Evolutionary conservation across 1,139 yeast species (phyloP).

Genomic region (Geotrichum cucujoidarum): DNA sequence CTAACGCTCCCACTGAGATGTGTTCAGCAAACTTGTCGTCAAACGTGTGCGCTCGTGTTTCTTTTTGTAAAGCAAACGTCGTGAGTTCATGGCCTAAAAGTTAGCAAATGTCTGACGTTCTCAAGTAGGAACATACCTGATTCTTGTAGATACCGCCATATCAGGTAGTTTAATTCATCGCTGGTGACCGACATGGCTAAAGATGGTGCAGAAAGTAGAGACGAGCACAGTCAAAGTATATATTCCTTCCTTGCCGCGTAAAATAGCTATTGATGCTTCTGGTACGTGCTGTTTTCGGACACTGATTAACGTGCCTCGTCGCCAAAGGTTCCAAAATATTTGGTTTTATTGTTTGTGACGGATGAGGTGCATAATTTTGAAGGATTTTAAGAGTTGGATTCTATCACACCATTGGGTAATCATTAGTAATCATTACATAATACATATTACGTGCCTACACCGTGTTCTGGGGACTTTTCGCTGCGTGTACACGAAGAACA

Average conservation of each 20-base stretch:
- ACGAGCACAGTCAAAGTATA: too few species aligned
- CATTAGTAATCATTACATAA: too few species aligned
- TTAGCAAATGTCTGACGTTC: background rate
- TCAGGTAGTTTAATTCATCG: constrained; percentile 78
- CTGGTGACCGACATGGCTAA: constrained; percentile 70
- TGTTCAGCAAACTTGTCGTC: constrained; percentile 49
- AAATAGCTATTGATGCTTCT: too few species aligned
- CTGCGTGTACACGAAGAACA: too few species aligned
- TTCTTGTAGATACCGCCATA: constrained; percentile 92
- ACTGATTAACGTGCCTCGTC: too few species aligned
- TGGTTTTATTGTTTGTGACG: too few species aligned
- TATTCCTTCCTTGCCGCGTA: too few species aligned
- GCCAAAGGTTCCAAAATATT: too few species aligned
- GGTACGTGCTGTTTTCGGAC: too few species aligned
- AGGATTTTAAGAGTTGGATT: too few species aligned
- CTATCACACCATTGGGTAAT: too few species aligned
- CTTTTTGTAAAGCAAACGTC: constrained; percentile 78
- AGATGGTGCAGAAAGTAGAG: background rate
- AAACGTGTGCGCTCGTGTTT: constrained; percentile 55
- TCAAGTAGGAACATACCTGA: constrained; percentile 46
- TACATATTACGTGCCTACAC: background rate
- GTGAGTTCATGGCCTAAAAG: constrained; percentile 52
- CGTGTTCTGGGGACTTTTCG: background rate
- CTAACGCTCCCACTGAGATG: constrained; percentile 70
- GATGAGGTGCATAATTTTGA: too few species aligned